Evolutionary conservation across 148 eudicot species (phyloP).

Genomic region (Tetragonia tetragonoides): DNA sequence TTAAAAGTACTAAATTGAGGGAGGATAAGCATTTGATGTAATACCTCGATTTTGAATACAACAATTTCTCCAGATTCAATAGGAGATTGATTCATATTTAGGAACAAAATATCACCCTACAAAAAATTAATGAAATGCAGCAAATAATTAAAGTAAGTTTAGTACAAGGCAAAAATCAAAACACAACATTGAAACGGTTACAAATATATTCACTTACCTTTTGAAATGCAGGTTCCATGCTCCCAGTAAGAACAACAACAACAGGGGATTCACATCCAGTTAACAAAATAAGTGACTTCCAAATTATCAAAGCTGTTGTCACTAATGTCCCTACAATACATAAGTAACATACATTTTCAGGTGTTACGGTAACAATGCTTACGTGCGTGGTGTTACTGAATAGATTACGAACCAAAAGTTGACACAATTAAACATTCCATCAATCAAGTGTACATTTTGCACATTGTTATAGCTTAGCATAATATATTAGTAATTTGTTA

Average conservation of each 20-base stretch:
- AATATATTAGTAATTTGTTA: neutral
- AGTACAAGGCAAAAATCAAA: neutral
- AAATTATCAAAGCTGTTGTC: conserved; percentile 51
- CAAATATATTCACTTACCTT: conserved; percentile 35
- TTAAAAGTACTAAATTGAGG: too few relatives aligned
- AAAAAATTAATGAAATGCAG: neutral
- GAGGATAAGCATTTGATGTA: neutral
- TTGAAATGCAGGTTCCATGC: conserved; percentile 86
- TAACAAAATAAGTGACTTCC: conserved; percentile 68
- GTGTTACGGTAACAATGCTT: too few relatives aligned
- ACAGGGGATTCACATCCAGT: conserved; percentile 79
- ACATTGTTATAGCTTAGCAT: too few relatives aligned
- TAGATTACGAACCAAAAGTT: too few relatives aligned
- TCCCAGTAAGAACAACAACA: conserved; percentile 77
- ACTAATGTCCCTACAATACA: neutral
- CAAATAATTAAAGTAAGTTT: neutral
- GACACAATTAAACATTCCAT: too few relatives aligned
- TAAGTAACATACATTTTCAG: neutral
- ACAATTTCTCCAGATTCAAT: conserved; percentile 81
- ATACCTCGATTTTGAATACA: conserved; percentile 73
- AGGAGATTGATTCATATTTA: conserved; percentile 61
- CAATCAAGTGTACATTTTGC: too few relatives aligned
- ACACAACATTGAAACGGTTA: neutral
- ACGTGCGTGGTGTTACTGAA: too few relatives aligned
- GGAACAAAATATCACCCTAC: conserved; percentile 79